Conservation (phyloP, 305 asterid species). For the Salvia sclarea region DNA sequence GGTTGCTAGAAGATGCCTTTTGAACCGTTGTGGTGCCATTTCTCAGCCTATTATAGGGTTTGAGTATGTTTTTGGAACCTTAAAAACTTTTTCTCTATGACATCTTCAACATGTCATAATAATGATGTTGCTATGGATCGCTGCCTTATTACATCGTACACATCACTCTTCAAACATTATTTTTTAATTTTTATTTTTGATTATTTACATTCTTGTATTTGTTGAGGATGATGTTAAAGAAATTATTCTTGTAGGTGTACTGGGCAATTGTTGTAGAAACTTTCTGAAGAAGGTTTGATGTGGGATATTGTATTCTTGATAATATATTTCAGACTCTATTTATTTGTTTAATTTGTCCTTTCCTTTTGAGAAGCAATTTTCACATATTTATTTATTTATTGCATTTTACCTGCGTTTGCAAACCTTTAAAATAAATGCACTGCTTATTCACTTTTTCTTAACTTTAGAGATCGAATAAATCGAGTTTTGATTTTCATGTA, state of each 20-base stretch:
- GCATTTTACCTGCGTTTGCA: no score
- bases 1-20: constrained; percentile 11
- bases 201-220: not conserved
- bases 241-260: no score
- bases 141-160: not conserved
- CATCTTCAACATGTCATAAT: not conserved
- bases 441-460: no score
- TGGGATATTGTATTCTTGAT: not conserved
- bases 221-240: not conserved
- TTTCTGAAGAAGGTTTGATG: not conserved
- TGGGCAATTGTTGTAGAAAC: no score
- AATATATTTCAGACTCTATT: not conserved
- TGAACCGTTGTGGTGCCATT: constrained; percentile 14
- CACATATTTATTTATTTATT: no score
- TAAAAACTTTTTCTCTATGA: not conserved
- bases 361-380: not conserved
- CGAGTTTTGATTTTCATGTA: no score
- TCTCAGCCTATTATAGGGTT: constrained; percentile 23
- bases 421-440: no score
- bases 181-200: not conserved
- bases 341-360: not conserved
- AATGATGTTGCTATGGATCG: not conserved
- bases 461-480: no score
- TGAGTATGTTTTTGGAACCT: constrained; percentile 27
- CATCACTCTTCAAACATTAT: not conserved